A percentile compares a stretch with the other conserved stretches of the same genome.
These are phyloP conservation scores for Beauveria caledonica DNA, from an alignment of 2,329 filamentous ascomycete genomes.

Conservation along the genomic window DNA sequence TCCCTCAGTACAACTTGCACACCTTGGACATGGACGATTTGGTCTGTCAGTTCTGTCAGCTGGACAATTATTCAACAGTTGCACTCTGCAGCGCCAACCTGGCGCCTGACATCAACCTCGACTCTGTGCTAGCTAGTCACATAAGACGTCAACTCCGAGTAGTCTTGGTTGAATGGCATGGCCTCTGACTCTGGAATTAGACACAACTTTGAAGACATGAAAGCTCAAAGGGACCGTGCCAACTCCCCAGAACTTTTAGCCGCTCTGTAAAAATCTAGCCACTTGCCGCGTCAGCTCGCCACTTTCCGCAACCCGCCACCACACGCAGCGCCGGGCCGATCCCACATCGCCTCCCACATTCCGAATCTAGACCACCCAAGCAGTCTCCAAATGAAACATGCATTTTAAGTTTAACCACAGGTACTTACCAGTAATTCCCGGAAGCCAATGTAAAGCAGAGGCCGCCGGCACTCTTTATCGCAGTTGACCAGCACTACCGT, in stretches of 20 bases:
- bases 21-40: neutral
- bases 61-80: neutral
- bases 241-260: neutral
- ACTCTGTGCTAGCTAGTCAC: neutral
- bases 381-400: neutral
- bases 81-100: neutral
- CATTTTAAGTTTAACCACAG: neutral
- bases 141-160: neutral
- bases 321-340: neutral
- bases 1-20: neutral
- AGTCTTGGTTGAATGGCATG: neutral
- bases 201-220: neutral
- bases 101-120: neutral
- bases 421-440: neutral
- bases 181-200: no score
- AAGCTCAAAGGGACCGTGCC: neutral
- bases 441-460: neutral
- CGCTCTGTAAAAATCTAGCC: neutral
- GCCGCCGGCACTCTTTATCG: no score
- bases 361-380: neutral
- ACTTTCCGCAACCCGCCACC: neutral
- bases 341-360: constrained; percentile 1
- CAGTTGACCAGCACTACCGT: neutral
- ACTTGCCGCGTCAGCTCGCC: constrained; percentile 4
- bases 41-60: neutral